Base-by-base conservation (phyloP, 1,284 basidiomycete species). In the Trametes pubescens region DNA sequence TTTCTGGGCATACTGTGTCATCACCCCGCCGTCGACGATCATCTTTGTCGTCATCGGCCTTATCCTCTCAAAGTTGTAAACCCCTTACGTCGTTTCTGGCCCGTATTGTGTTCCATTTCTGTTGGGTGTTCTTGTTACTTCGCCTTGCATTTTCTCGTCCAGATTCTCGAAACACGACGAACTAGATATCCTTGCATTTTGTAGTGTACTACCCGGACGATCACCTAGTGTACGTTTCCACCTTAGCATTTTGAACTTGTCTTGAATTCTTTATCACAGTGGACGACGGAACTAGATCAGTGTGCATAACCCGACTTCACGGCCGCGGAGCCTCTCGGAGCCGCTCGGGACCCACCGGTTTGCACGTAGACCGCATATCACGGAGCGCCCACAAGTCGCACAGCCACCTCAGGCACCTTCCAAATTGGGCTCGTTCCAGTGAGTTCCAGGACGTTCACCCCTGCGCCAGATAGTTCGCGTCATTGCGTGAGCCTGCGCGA, bases 11-110 rank as follows among this genome's bases (percentile, higher is more conserved):
- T 94, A 93, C 71, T 92, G 90, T 72, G 79, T 94, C 26, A 80
- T 95, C 59, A 95, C 94, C 0, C 93, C 95, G 3, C 92, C 92
- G 2, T 81, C 90, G 35, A 93, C 89, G 53, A 88, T 95, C 62
- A 72, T 84, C 21, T 91, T 89, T 73, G 90, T 95, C 51, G 84
- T 95, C 52, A 73, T 94, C 18, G 93, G 92, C 0, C 77, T 95
- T 53, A 61, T 87, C 47, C 72, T 91, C 16, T 80, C 87, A 1
- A 86, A 85, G 69, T 69, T 84, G 35, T 84, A 11, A 48, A 7
- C 18, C 8, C 8, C 29, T 8, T 8, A 8, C 29, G 8, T 8
- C 29, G 29, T 32, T 3, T 32, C 29, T 32, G 29, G 29, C 29
- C 3, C 8, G 8, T 32, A 32, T 32, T 8, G 8, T 32, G 8